Percentiles rank a stretch among this genome's conserved stretches.
Evolutionary conservation across 352 stramenopile species (phyloP).

Genomic region (Phytopythium oedochilum): DNA sequence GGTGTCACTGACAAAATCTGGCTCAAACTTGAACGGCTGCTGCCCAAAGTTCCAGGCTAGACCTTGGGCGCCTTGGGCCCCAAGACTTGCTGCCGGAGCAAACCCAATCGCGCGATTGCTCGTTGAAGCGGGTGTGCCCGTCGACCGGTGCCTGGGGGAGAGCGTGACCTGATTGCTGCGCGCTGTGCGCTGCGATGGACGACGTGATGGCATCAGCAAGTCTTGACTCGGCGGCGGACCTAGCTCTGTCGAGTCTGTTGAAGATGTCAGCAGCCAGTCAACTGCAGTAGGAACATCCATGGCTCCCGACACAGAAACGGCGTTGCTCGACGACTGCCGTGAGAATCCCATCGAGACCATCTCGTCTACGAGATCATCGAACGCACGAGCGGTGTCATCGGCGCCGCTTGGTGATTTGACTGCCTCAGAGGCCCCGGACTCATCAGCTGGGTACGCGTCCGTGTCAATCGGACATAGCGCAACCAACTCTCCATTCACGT

Average conservation of each 20-base stretch:
- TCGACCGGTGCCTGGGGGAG: neutral
- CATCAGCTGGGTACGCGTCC: neutral
- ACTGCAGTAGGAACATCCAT: slow-evolving; percentile 22
- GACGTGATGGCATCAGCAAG: neutral
- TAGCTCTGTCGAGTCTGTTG: neutral
- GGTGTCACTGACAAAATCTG: slow-evolving; percentile 4
- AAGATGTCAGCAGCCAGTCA: slow-evolving; percentile 33
- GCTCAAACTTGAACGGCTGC: slow-evolving; percentile 42
- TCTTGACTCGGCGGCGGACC: slow-evolving; percentile 1
- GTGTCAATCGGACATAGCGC: slow-evolving; percentile 1
- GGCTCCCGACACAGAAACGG: slow-evolving; percentile 21
- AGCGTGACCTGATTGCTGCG: neutral
- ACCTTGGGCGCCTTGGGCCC: slow-evolving; percentile 48
- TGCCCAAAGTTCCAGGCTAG: slow-evolving; percentile 75
- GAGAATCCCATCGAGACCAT: slow-evolving; percentile 53
- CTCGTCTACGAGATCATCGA: slow-evolving; percentile 43
- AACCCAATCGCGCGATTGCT: neutral
- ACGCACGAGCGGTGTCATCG: slow-evolving; percentile 10
- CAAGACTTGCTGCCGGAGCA: slow-evolving; percentile 35
- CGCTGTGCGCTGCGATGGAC: neutral
- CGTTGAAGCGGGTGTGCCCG: neutral
- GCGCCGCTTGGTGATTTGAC: too few relatives aligned
- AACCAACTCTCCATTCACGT: slow-evolving; percentile 49
- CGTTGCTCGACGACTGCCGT: slow-evolving; percentile 27
- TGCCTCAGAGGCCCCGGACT: neutral